Percentiles rank a stretch among this genome's conserved stretches.
phyloP scores from a whole-genome alignment of 2,329 filamentous ascomycete genomes.

The Akanthomyces uredinophilus region DNA sequence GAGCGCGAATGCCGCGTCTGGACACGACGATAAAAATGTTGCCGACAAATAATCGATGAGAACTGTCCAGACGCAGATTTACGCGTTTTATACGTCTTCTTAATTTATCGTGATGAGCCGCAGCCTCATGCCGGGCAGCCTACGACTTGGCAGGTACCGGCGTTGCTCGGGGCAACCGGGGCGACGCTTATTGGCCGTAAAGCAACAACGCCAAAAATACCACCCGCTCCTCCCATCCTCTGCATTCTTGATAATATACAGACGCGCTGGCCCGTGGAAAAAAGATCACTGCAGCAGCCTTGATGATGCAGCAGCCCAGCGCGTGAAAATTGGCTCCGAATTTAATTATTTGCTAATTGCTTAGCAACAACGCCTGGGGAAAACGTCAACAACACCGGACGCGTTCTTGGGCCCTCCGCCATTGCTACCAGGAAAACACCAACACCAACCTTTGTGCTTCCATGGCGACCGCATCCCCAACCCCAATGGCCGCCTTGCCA shows the following conservation, averaged over 20 bases:
- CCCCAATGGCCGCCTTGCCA: slow-evolving; percentile 47
- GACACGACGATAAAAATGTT: too few species aligned
- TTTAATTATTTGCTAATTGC: slow-evolving; percentile 4
- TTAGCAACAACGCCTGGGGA: neutral
- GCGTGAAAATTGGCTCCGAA: slow-evolving; percentile 7
- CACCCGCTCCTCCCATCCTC: slow-evolving; percentile 14
- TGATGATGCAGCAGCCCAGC: slow-evolving; percentile 9
- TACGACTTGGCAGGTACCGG: neutral
- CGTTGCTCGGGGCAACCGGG: slow-evolving; percentile 13
- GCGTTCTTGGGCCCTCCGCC: neutral
- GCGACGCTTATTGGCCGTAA: slow-evolving; percentile 26
- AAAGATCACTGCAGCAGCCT: slow-evolving; percentile 3
- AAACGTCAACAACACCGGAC: neutral
- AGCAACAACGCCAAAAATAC: slow-evolving; percentile 23
- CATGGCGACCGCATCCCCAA: slow-evolving; percentile 53
- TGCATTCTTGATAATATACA: slow-evolving; percentile 8
- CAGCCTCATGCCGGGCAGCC: neutral
- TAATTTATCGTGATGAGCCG: neutral
- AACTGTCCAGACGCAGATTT: too few species aligned
- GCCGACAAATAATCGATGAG: too few species aligned
- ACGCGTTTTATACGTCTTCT: too few species aligned
- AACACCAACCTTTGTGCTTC: neutral
- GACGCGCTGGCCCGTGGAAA: neutral
- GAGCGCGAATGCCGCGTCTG: too few species aligned
- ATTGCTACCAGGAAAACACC: neutral